A percentile compares a stretch with the other conserved stretches of the same genome.
Conservation (phyloP, 805 yeast genomes). For the Huiozyma sinensis region DNA sequence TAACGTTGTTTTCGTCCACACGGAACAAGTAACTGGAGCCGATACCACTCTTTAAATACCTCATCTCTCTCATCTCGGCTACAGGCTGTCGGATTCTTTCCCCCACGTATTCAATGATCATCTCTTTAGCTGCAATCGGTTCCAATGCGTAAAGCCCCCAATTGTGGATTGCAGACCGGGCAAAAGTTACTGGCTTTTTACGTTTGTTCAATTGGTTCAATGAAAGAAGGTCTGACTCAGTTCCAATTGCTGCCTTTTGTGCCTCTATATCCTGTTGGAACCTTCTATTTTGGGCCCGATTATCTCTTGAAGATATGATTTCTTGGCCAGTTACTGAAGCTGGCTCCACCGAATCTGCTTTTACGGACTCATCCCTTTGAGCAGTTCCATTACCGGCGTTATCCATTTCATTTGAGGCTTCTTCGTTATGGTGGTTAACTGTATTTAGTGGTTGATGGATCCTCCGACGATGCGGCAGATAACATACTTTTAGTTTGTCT, state of each 20-base stretch:
- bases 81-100: conserved; percentile 88
- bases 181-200: conserved; percentile 91
- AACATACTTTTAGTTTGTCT: conserved; percentile 61
- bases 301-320: conserved; percentile 67
- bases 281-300: conserved; percentile 77
- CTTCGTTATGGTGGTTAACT: conserved; percentile 37
- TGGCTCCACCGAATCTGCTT: conserved; percentile 8
- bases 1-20: conserved; percentile 86
- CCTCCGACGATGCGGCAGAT: conserved; percentile 72
- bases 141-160: conserved; percentile 97
- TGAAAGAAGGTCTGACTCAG: conserved; percentile 71
- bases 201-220: conserved; percentile 82
- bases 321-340: conserved; percentile 14
- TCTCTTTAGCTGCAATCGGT: conserved; percentile 90
- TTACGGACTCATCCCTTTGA: conserved; percentile 13
- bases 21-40: conserved; percentile 91
- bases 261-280: conserved; percentile 84
- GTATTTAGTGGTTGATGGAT: conserved; percentile 61
- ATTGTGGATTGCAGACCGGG: conserved; percentile 91
- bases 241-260: conserved; percentile 63
- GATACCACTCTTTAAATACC: conserved; percentile 80
- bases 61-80: conserved; percentile 83
- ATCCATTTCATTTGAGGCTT: conserved; percentile 28
- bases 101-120: conserved; percentile 97
- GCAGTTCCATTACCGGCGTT: conserved; percentile 30